phyloP scores from a whole-genome alignment of 495 filamentous ascomycete species.

The Physcia stellaris region DNA sequence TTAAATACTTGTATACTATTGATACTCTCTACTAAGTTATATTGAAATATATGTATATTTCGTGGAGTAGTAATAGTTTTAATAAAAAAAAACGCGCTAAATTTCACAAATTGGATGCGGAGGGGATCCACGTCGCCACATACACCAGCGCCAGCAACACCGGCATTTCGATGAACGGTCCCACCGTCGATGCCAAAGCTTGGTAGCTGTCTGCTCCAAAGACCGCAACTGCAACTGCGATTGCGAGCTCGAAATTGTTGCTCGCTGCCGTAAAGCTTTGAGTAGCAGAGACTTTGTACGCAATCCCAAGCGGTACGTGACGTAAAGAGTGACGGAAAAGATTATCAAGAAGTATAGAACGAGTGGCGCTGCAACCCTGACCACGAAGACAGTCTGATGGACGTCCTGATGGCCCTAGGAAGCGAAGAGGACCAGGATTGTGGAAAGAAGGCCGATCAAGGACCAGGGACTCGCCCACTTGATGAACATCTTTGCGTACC shows the following conservation, averaged over 20 bases:
- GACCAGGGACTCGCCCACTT: constrained; percentile 58
- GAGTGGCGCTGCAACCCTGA: constrained; percentile 67
- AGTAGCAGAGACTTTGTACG: constrained; percentile 57
- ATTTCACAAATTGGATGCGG: no score
- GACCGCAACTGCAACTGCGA: constrained; percentile 78
- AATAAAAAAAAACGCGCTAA: no score
- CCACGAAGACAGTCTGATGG: constrained; percentile 68
- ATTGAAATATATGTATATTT: no score
- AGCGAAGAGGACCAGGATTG: constrained; percentile 75
- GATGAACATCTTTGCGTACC: constrained; percentile 61
- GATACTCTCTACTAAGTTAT: no score
- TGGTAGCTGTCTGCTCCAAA: constrained; percentile 73
- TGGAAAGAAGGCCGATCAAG: constrained; percentile 72
- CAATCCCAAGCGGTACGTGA: constrained; percentile 49
- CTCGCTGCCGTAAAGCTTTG: constrained; percentile 92
- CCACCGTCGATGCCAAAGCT: constrained; percentile 79
- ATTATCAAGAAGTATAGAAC: constrained; percentile 67
- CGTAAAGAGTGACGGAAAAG: constrained; percentile 53
- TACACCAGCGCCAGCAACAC: constrained; percentile 75
- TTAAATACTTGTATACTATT: no score
- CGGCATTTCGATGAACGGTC: constrained; percentile 84
- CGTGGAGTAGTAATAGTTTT: no score
- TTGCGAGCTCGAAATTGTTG: constrained; percentile 91
- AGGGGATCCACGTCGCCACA: constrained; percentile 50
- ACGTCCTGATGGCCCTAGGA: constrained; percentile 69